Evolutionary conservation across 192 early-diverging fungal genomes (phyloP), one percentile per base, ranked within the genome.

Genomic region (Gorgonomyces haynaldii): DNA sequence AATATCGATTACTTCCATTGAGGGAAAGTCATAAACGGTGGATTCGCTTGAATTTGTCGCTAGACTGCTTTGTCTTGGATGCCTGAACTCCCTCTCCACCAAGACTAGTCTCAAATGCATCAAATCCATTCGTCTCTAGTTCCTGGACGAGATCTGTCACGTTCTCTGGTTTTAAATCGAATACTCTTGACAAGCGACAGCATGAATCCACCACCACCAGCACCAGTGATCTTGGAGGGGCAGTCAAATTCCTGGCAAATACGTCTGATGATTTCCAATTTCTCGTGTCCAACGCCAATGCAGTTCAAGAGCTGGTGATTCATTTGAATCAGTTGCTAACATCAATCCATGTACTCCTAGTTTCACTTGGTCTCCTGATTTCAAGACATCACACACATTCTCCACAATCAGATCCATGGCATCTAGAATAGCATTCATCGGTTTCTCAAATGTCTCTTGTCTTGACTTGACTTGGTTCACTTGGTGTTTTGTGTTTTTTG

Each of bases 141-240:
- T n/a, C n/a, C n/a, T n/a, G n/a, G n/a, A n/a, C n/a, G n/a, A n/a
- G n/a, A n/a, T n/a, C n/a, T n/a, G n/a, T n/a, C n/a, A n/a, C n/a
- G n/a, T n/a, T n/a, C n/a, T n/a, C n/a, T n/a, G n/a, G n/a, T n/a
- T n/a, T n/a, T n/a, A n/a, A n/a, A n/a, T n/a, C n/a, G n/a, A n/a
- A n/a, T n/a, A n/a, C n/a, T n/a, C n/a, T n/a, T n/a, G n/a, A n/a
- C n/a, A n/a, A n/a, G n/a, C n/a, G n/a, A n/a, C n/a, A n/a, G n/a
- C n/a, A n/a, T n/a, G n/a, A n/a, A 98, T 9, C 96, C 96, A 44
- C 96, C 96, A 31, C 96, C 96, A 22, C 96, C 93, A 20, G 89
- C 90, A 24, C 96, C 96, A 2, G 96, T 98, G 24, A 98, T 62
- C 64, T 98, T 98, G 15, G 88, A 75, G 24, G 72, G 69, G 52